phyloP scores from a whole-genome alignment of 768 basidiomycete species.

The Rhodotorula sphaerocarpa region DNA sequence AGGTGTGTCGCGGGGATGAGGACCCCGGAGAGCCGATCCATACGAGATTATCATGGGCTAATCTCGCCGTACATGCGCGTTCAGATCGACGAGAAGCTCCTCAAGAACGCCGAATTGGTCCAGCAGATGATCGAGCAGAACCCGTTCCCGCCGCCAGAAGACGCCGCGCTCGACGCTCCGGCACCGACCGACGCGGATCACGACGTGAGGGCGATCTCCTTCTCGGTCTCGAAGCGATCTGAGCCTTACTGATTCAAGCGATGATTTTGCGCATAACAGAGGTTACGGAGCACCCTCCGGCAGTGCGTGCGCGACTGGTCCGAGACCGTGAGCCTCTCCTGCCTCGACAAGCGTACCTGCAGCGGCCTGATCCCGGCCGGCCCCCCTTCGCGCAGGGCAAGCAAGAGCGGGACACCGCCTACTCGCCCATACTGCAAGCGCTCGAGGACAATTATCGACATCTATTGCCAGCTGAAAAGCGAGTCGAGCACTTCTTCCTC shows the following conservation, averaged over 20 bases:
- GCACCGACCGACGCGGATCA: constrained; percentile 32
- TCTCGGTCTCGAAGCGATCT: not conserved
- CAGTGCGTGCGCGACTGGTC: constrained; percentile 94
- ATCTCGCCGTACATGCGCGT: too few relatives aligned
- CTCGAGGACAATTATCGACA: constrained; percentile 58
- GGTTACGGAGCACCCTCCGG: constrained; percentile 80
- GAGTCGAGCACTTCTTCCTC: not conserved
- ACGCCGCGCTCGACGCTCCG: constrained; percentile 10
- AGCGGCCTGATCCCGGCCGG: too few relatives aligned
- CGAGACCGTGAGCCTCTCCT: constrained; percentile 53
- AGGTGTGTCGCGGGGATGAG: too few relatives aligned
- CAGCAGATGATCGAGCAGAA: constrained; percentile 8
- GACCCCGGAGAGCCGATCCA: too few relatives aligned
- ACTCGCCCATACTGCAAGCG: constrained; percentile 71
- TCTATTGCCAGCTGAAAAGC: constrained; percentile 54
- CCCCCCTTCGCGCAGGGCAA: too few relatives aligned
- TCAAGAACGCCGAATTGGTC: constrained; percentile 16
- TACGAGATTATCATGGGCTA: too few relatives aligned
- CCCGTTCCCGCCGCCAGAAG: constrained; percentile 11
- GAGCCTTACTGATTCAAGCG: constrained; percentile 10
- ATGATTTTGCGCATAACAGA: too few relatives aligned
- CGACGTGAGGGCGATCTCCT: constrained; percentile 1
- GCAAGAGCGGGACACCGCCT: constrained; percentile 67
- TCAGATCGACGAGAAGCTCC: constrained; percentile 23
- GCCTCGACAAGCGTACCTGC: too few relatives aligned